Conservation (phyloP, 1,284 basidiomycete species). For the Ustilago sp. region DNA sequence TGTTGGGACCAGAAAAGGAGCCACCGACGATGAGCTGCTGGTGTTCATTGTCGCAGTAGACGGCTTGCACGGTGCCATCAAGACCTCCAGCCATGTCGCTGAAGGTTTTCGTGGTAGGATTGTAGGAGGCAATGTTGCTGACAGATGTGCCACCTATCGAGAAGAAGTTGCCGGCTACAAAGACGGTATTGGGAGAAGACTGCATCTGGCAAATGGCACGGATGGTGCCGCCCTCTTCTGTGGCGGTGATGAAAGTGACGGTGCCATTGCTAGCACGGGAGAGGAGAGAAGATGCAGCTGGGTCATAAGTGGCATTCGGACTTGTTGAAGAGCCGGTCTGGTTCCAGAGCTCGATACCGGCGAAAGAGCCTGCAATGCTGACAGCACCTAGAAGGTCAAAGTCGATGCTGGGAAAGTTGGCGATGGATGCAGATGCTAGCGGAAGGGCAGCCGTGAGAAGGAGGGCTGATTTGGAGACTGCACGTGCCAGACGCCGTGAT, state of each 20-base stretch:
- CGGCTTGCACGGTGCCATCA: constrained; percentile 78
- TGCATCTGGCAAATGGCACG: constrained; percentile 65
- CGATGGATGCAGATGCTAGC: constrained; percentile 30
- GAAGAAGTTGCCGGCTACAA: constrained; percentile 69
- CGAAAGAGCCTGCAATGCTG: constrained; percentile 63
- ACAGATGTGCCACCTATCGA: constrained; percentile 57
- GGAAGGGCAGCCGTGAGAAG: constrained; percentile 24
- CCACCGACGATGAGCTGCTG: constrained; percentile 88
- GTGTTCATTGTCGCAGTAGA: constrained; percentile 83
- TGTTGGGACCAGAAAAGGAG: constrained; percentile 74
- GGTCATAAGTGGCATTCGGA: constrained; percentile 51
- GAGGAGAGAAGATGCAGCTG: constrained; percentile 58
- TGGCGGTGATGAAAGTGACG: constrained; percentile 62
- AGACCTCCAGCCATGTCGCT: constrained; percentile 54
- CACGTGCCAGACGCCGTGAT: constrained; percentile 18
- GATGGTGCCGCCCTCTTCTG: constrained; percentile 67
- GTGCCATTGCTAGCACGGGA: constrained; percentile 61
- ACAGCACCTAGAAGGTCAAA: constrained; percentile 62
- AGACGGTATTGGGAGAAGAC: constrained; percentile 54
- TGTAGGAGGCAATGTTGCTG: constrained; percentile 62
- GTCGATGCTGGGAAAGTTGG: constrained; percentile 62
- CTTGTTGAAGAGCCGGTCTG: constrained; percentile 48
- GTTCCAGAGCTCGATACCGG: constrained; percentile 58
- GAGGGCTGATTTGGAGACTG: constrained; percentile 28
- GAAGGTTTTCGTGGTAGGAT: constrained; percentile 44